Evolutionary conservation across 257 asterid species (phyloP), one percentile per base, ranked within the genome.

Genomic region (Solanum corneliomulleri): DNA sequence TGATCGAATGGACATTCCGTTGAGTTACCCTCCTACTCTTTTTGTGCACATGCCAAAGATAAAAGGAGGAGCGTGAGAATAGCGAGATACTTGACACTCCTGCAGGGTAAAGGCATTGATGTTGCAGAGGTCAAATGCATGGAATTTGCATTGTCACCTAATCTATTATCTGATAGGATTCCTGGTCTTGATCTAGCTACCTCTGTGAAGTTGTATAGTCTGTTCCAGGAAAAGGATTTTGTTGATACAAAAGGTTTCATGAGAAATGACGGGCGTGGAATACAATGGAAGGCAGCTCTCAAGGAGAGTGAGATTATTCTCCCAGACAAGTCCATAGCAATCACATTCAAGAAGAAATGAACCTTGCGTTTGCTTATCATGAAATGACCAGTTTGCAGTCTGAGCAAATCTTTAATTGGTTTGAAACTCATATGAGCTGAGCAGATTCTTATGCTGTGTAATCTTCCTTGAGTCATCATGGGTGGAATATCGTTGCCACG

Each of bases 11-110:
- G 94, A 93, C 70, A 89, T 93, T 88, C 78, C 84, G 2, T 86
- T 86, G 88, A 86, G 88, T 77, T 97, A 95, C 88, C 98, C 99
- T 10, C 91, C 99, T 33, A 95, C 98, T 6, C 93, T 97, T 74
- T 95, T 97, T 74, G 99, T 97, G 29, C 99, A 97, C 94, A 95
- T 95, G 98, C 99, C 10, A 97, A 95, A 92, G 99, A 97, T 82
- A 95, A 92, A 82, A 88, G 64, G n/a, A 90, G 99, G 91, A 91
- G 88, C 82, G 86, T 81, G 89, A 94, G 84, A 90, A 93, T 97
- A 16, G 95, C 93, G 1, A 91, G 90, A 86, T 93, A 93, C 91
- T 31, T 95, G 33, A 88, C 86, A 16, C 90, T 88, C 71, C 92
- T 97, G 89, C 93, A 88, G 91, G 90, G 80, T 68, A 92, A 94